phyloP scores from a whole-genome alignment of 306 rosid genomes.

The Quercus robur region DNA sequence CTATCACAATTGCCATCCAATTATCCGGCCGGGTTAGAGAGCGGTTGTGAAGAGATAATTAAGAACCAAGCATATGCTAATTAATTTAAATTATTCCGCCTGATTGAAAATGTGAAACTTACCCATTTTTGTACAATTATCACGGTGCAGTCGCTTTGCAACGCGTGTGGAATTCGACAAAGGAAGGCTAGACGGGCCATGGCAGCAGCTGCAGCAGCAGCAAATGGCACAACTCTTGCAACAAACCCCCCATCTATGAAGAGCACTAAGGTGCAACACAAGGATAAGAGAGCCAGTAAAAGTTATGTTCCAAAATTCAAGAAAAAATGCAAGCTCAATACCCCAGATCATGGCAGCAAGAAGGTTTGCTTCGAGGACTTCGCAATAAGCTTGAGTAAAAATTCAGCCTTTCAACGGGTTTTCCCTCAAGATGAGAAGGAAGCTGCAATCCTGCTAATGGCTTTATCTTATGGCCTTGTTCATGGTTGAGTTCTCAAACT shows the following conservation, averaged over 20 bases:
- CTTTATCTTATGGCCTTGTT: constrained; percentile 86
- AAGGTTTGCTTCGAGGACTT: constrained; percentile 64
- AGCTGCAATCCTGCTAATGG: constrained; percentile 91
- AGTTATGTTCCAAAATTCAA: constrained; percentile 28
- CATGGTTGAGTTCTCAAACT: constrained; percentile 49
- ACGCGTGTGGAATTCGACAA: constrained; percentile 96
- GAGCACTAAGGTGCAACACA: constrained; percentile 28
- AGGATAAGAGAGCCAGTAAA: constrained; percentile 31
- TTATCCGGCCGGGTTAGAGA: too few relatives aligned
- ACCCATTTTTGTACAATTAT: not conserved
- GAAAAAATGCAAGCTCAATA: constrained; percentile 38
- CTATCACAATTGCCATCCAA: too few relatives aligned
- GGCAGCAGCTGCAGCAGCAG: constrained; percentile 62
- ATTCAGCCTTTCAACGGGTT: constrained; percentile 56
- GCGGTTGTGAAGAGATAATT: too few relatives aligned
- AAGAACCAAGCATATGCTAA: too few relatives aligned
- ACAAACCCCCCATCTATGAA: constrained; percentile 26
- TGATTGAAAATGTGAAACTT: not conserved
- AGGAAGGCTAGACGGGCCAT: constrained; percentile 90
- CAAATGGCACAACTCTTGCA: constrained; percentile 33
- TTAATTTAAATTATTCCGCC: too few relatives aligned
- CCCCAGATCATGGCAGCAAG: constrained; percentile 24
- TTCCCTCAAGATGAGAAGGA: constrained; percentile 98
- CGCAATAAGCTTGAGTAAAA: constrained; percentile 46
- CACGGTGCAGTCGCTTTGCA: constrained; percentile 74